Conservation (phyloP, 75 land plant species). For the Picea sitchensis region DNA sequence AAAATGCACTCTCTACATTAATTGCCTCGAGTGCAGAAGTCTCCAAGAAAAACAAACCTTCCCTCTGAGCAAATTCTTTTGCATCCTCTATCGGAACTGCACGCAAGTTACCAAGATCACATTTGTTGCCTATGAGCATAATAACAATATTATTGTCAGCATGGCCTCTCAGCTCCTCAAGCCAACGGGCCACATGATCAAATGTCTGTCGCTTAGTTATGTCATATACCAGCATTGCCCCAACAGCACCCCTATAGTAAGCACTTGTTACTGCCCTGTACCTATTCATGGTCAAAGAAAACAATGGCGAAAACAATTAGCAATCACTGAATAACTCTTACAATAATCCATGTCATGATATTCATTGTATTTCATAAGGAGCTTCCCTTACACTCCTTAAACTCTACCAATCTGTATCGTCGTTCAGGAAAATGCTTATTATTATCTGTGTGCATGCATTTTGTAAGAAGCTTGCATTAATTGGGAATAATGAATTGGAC, state of each 20-base stretch:
- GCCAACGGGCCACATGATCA: constrained; percentile 76
- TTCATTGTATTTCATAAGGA: no score
- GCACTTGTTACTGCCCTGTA: constrained; percentile 80
- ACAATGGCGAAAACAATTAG: no score
- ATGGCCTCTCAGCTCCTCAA: constrained; percentile 62
- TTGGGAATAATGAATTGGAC: no score
- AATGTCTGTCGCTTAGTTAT: constrained; percentile 66
- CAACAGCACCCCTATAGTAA: constrained; percentile 73
- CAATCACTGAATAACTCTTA: no score
- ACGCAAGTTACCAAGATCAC: constrained; percentile 66
- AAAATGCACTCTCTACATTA: constrained; percentile 77
- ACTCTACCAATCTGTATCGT: no score
- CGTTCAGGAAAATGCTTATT: no score
- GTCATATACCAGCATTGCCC: constrained; percentile 75
- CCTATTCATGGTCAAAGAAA: constrained; percentile 18
- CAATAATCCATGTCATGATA: no score
- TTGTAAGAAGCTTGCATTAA: no score
- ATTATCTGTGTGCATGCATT: no score
- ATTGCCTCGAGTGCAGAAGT: constrained; percentile 85
- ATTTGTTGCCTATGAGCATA: constrained; percentile 80
- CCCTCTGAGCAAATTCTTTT: constrained; percentile 73
- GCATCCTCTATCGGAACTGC: constrained; percentile 82
- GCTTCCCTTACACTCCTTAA: no score
- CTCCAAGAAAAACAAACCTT: constrained; percentile 78
- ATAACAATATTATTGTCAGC: constrained; percentile 74